Base-by-base conservation (phyloP, 805 yeast species). In the Isabelozyma heimii region DNA sequence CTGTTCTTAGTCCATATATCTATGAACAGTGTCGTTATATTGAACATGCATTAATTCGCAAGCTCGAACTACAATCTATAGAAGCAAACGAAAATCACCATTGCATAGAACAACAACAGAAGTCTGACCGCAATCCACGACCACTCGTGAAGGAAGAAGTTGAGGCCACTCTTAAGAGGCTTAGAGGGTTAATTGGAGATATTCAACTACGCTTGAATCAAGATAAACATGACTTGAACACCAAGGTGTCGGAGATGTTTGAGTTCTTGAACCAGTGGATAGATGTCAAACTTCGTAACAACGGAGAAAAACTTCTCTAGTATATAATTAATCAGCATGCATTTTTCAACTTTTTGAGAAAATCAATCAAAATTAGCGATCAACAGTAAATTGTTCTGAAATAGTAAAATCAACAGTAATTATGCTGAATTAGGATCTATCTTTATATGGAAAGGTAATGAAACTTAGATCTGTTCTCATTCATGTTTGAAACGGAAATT, bases 141-240 rank as follows among this genome's bases (percentile, higher is more conserved):
- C 12, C 42, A 26, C 40, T 39, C 8, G 20, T 43, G 26, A 17
- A 24, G 13, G 17, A 13, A 9, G 43, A 40, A 12, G 40, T 20
- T 4, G 20, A 7, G 17, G 33, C 10, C 5, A 40, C 6, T 39
- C 47, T 63, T 24, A 42, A 33, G 8, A 55, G 53, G 42, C 47
- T 70, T 27, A 56, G 59, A 35, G 69, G 68, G 0, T 61, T 72
- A 40, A 65, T 72, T 16, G 75, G 74, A 8, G 75, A 72, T 55
- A 59, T 70, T 7, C 54, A 59, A 4, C 49, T 60, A 13, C 60
- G 75, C n/a, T 47, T 73, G 33, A 55, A 60, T 13, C 60, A 63
- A 37, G 76, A 72, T 47, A 60, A 61, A n/a, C 38, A 38, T 7
- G 75, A 70, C 40, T 50, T 70, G 14, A 46, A 53, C 5, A 46